Base-by-base conservation (phyloP, 2,329 filamentous ascomycete genomes). In the Verticillium klebahnii region DNA sequence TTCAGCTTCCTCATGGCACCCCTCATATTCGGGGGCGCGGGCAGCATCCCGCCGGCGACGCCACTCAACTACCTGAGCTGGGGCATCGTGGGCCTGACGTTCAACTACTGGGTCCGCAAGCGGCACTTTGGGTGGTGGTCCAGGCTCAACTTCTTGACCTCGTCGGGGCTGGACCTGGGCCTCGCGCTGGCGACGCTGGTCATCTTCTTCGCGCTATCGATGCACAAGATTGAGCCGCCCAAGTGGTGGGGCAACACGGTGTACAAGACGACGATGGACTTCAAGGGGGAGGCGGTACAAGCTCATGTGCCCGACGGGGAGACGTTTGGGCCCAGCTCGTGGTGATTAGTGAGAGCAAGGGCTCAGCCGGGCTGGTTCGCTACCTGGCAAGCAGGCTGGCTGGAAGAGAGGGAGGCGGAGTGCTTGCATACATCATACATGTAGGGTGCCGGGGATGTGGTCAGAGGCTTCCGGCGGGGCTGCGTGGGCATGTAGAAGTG, bases 41-140 rank as follows among this genome's bases (percentile, higher is more conserved):
- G 80, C 1, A 65, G 76, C 37, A 87, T 89, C 67, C 86, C 85
- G 2, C 86, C 86, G 0, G 89, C 90, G 3, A 90, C 89, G 0
- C 89, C 89, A 0, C 82, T 92, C 62, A 91, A 90, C 74, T 92
- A 91, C 71, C 82, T 90, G 37, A 82, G 83, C n/a, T 92, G 89
- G 89, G 88, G 86, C 19, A 75, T 89, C 61, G 86, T 92, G 3
- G 90, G 89, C 34, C 86, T 85, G 67, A 64, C 89, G 36, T 92
- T 92, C 78, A 89, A 92, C 72, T 86, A 85, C 72, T 81, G 78
- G 69, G 84, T 92, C 70, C 86, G 87, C 72, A 83, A 84, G 69
- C 80, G 81, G 15, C 81, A 85, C 71, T 86, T 85, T 64, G 82
- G 77, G 32, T 92, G 89, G 89, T 92, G 90, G 90, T 85, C 84